Evolutionary conservation across 2,329 filamentous ascomycete genomes (phyloP).

Genomic region (Pseudocercospora fijiensis): DNA sequence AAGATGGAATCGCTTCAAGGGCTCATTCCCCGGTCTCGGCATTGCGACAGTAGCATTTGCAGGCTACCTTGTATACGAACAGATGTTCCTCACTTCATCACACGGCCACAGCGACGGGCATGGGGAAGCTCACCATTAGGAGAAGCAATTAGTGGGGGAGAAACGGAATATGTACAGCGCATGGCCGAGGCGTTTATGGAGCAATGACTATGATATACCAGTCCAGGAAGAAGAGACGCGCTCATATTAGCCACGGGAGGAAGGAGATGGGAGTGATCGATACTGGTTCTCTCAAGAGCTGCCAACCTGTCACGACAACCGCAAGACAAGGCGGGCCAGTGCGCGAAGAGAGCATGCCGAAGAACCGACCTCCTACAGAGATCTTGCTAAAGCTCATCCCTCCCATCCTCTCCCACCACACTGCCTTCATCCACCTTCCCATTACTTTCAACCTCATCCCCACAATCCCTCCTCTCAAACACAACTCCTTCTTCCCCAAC

Average conservation of each 20-base stretch:
- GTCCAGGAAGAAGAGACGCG: background rate
- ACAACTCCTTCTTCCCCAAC: background rate
- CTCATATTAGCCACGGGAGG: background rate
- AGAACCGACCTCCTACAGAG: too few relatives aligned
- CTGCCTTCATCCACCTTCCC: background rate
- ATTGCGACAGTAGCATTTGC: conserved; percentile 90
- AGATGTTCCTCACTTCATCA: conserved; percentile 64
- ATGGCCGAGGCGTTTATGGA: conserved; percentile 19
- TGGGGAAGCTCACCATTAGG: conserved; percentile 29
- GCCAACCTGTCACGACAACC: too few relatives aligned
- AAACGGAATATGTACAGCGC: conserved; percentile 19
- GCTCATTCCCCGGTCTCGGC: conserved; percentile 83
- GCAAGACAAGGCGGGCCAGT: too few relatives aligned
- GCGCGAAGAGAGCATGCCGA: too few relatives aligned
- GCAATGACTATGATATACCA: conserved; percentile 6
- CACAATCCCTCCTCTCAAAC: background rate
- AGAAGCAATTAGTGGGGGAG: background rate
- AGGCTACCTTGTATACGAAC: conserved; percentile 84
- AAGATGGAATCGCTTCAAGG: conserved; percentile 84
- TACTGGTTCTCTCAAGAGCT: too few relatives aligned
- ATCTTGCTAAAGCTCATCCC: background rate
- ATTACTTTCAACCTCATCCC: too few relatives aligned
- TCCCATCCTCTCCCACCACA: background rate
- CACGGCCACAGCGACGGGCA: conserved; percentile 23
- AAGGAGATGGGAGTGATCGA: background rate